A percentile compares a stretch with the other conserved stretches of the same genome.
Conservation (phyloP, 805 yeast species). For the Saturnispora mendoncae region DNA sequence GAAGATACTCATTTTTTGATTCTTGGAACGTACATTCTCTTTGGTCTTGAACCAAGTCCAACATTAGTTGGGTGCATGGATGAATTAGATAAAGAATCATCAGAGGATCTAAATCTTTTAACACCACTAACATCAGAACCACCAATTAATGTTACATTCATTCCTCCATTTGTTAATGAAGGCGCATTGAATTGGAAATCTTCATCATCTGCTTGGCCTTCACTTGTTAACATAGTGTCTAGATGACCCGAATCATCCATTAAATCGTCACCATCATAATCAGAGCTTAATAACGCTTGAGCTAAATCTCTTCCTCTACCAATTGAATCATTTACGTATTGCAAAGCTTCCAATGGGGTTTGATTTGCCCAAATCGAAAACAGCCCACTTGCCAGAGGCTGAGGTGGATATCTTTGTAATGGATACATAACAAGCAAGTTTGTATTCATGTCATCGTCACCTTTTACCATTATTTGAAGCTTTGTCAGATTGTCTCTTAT, state of each 20-base stretch:
- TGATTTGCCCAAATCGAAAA: conserved; percentile 17
- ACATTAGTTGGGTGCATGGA: conserved; percentile 1
- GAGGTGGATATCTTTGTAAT: conserved; percentile 14
- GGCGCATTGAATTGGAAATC: conserved; percentile 13
- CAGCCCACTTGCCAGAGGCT: conserved; percentile 13
- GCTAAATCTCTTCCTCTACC: conserved; percentile 13
- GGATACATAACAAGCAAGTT: conserved; percentile 14
- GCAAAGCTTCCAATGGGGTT: conserved; percentile 15
- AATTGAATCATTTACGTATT: conserved; percentile 19
- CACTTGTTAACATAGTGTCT: conserved; percentile 15
- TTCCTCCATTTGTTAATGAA: conserved; percentile 17
- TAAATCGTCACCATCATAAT: conserved; percentile 1
- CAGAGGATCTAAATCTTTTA: conserved; percentile 17
- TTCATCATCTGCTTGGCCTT: conserved; percentile 26
- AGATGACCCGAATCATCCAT: not conserved
- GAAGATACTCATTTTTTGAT: conserved; percentile 18
- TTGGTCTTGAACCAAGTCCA: conserved; percentile 5
- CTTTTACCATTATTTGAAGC: conserved; percentile 4
- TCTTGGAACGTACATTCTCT: conserved; percentile 2
- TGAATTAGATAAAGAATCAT: not conserved
- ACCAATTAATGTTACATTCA: conserved; percentile 24
- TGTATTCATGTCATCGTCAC: not conserved
- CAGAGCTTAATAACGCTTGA: not conserved
- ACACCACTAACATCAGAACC: conserved; percentile 16
- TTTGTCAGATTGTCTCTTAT: conserved; percentile 15